These are phyloP conservation scores for Talaromyces sp. DNA, from an alignment of 2,329 filamentous ascomycete genomes.

Conservation along the genomic window DNA sequence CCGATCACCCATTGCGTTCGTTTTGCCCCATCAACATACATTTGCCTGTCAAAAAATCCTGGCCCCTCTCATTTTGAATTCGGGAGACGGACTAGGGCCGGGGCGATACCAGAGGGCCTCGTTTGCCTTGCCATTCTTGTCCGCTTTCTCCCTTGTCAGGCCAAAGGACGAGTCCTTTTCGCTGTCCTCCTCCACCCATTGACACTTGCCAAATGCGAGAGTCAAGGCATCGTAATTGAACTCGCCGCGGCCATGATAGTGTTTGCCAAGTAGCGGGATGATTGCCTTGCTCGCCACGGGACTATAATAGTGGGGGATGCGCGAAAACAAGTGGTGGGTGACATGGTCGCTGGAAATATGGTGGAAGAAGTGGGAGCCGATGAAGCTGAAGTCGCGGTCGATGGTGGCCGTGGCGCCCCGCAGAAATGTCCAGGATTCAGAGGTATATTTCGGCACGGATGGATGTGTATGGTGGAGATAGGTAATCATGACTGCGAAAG, in stretches of 20 bases:
- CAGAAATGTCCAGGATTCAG: neutral
- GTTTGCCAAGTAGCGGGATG: neutral
- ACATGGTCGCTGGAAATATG: slow-evolving; percentile 4
- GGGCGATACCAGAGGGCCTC: neutral
- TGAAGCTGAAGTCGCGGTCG: slow-evolving; percentile 4
- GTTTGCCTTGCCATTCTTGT: neutral
- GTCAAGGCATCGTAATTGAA: neutral
- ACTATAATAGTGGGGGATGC: slow-evolving; percentile 1
- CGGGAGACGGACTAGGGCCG: neutral
- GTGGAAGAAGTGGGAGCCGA: slow-evolving; percentile 7
- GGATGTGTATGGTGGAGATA: slow-evolving; percentile 8
- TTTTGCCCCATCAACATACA: neutral
- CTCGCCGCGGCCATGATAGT: neutral
- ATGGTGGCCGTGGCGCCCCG: neutral
- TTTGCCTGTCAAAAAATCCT: neutral
- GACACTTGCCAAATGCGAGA: neutral
- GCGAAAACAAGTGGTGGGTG: slow-evolving; percentile 2
- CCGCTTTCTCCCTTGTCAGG: neutral
- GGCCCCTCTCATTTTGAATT: neutral
- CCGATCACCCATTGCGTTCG: neutral
- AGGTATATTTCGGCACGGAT: neutral
- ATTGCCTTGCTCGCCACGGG: slow-evolving; percentile 1
- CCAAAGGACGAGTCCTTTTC: neutral
- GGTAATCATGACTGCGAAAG: slow-evolving; percentile 2
- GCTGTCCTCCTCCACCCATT: neutral